Conservation (phyloP, 2,329 filamentous ascomycete genomes). For the Cercospora zeina region DNA sequence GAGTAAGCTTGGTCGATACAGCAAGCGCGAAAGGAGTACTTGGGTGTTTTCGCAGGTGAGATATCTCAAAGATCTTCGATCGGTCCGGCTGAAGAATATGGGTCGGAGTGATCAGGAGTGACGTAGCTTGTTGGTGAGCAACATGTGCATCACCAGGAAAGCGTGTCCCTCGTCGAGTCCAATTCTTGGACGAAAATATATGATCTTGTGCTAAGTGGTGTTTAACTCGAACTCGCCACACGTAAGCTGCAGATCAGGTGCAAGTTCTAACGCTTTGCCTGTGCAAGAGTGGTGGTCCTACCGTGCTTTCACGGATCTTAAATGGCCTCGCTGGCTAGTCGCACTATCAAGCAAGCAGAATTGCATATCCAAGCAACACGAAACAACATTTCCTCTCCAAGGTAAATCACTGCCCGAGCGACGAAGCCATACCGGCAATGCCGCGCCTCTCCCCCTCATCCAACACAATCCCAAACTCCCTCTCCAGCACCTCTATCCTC, state of each 20-base stretch:
- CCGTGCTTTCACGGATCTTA: not conserved
- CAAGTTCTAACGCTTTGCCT: not conserved
- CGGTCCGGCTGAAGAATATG: not conserved
- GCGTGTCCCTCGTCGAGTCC: not conserved
- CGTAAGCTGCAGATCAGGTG: no score
- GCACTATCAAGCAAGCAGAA: not conserved
- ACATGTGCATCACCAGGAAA: not conserved
- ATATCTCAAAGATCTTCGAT: not conserved
- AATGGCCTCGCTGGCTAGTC: not conserved
- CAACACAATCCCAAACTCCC: conserved; percentile 49
- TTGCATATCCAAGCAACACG: not conserved
- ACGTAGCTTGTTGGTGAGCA: not conserved
- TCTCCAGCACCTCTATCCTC: conserved; percentile 46
- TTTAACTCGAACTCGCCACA: no score
- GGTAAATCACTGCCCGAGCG: not conserved
- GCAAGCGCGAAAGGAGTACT: conserved; percentile 15
- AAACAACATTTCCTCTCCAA: not conserved
- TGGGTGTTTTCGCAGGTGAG: not conserved
- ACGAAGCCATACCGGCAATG: conserved; percentile 37
- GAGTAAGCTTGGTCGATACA: conserved; percentile 19
- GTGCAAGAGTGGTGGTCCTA: not conserved
- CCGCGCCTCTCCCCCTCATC: conserved; percentile 42
- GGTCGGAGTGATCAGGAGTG: not conserved
- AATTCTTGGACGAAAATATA: not conserved
- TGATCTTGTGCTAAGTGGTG: no score